phyloP scores from a whole-genome alignment of 495 filamentous ascomycete species.

The Neurospora sp. region DNA sequence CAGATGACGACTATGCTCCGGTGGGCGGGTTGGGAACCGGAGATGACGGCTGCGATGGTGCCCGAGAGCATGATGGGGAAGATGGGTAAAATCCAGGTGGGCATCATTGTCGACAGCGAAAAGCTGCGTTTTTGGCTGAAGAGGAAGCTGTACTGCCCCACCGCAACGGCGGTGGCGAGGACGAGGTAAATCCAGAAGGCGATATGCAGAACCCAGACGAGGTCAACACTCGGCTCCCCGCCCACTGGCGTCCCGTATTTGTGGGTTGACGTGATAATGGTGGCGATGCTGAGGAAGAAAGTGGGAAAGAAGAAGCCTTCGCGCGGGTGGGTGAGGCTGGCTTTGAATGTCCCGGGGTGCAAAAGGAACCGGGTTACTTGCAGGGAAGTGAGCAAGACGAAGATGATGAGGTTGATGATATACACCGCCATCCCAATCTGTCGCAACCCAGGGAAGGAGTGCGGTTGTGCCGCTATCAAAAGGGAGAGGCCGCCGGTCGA shows the following conservation, averaged over 20 bases:
- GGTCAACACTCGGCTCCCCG: background rate
- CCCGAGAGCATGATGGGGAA: constrained; percentile 48
- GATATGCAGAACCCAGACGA: constrained; percentile 28
- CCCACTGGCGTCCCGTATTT: constrained; percentile 42
- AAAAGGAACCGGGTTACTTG: constrained; percentile 49
- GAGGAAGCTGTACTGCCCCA: constrained; percentile 42
- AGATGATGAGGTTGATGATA: constrained; percentile 53
- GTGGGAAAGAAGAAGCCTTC: constrained; percentile 62
- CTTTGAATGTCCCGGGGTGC: constrained; percentile 37
- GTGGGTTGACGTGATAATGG: too few relatives aligned
- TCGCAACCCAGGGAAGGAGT: constrained; percentile 46
- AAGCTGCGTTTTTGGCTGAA: constrained; percentile 30
- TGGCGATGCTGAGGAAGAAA: constrained; percentile 53
- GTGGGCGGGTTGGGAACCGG: constrained; percentile 27
- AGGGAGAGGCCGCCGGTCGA: constrained; percentile 57
- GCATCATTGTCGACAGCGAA: constrained; percentile 37
- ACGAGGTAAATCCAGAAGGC: constrained; percentile 45
- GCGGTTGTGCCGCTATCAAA: constrained; percentile 47
- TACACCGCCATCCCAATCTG: constrained; percentile 54
- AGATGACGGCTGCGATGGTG: constrained; percentile 37
- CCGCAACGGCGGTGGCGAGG: constrained; percentile 32
- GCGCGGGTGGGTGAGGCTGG: constrained; percentile 49
- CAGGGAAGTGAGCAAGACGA: constrained; percentile 39
- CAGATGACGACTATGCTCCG: constrained; percentile 35
- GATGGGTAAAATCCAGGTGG: constrained; percentile 48